Base-by-base conservation (phyloP, 1,139 yeast genomes). In the Magnusiomyces fungicola region DNA sequence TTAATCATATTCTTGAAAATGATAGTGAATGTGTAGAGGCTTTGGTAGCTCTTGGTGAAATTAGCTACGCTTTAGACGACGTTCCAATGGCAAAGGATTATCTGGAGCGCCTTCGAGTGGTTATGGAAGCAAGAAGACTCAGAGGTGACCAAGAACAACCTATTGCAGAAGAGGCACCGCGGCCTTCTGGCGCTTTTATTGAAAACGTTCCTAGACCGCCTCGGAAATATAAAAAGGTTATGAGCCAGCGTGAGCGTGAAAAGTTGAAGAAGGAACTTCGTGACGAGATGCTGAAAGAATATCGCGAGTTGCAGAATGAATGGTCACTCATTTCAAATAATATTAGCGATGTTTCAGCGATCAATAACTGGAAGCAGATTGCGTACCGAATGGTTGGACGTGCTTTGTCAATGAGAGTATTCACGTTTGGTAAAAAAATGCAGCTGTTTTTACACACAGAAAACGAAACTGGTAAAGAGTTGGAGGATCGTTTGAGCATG, bases 331-430 rank as follows among this genome's bases (percentile, higher is more conserved):
- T 50, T 40, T 33, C 41, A 5, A 33, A 47, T 33, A 45, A 47
- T 32, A 25, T 24, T 3, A 81, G 80, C 2, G 83, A 83, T 50
- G 63, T 66, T 9, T 78, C 81, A 10, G 88, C 94, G 4, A 78
- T 81, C 0, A 72, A 76, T 14, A 79, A 88, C 12, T 92, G 97
- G 97, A 75, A 86, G 57, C 88, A 88, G 55, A 71, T 83, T 12
- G 96, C 95, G 0, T 78, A 86, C 2, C 95, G 85, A 55, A 72
- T 94, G 50, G 79, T 90, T 44, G 95, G 87, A 60, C 79, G 86
- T 56, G 90, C 92, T 62, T 78, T 84, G 29, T 78, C 81, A 50
- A 89, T 87, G 7, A 76, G 82, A 51, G 79, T 79, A 58, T 86
- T 92, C 29, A 41, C 44, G 2, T 30, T 18, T n/a, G 44, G 44